phyloP scores from a whole-genome alignment of 2,329 filamentous ascomycete species.

The Aspergillus sp. region DNA sequence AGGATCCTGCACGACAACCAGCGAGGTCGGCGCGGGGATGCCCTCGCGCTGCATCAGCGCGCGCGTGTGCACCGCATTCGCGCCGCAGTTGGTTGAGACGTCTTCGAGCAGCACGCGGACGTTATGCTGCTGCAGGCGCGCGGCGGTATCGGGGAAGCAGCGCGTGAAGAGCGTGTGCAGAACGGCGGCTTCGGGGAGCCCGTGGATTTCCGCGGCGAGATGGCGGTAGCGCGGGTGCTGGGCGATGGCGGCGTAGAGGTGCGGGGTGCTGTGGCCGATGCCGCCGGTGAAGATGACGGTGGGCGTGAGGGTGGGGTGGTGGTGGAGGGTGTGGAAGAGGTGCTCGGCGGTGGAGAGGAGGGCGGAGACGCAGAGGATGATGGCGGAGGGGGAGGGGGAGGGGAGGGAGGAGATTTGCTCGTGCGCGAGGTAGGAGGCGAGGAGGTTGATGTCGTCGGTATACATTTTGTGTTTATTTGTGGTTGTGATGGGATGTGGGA shows the following conservation, averaged over 20 bases:
- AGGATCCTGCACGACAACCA: conserved; percentile 45
- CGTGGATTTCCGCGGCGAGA: conserved; percentile 27
- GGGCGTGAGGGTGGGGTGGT: conserved; percentile 27
- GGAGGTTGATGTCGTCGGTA: conserved; percentile 26
- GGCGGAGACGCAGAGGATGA: conserved; percentile 42
- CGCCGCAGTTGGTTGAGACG: conserved; percentile 47
- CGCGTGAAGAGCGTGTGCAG: conserved; percentile 33
- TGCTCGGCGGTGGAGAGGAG: conserved; percentile 35
- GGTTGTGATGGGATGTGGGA: background rate
- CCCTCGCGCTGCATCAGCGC: conserved; percentile 32
- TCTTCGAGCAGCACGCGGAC: conserved; percentile 42
- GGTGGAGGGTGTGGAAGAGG: conserved; percentile 33
- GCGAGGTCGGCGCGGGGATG: conserved; percentile 19
- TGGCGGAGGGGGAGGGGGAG: conserved; percentile 24
- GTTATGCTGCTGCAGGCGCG: too few species aligned
- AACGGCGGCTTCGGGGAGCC: conserved; percentile 40
- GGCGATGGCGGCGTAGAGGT: conserved; percentile 42
- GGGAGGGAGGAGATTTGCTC: conserved; percentile 19
- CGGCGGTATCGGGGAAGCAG: conserved; percentile 22
- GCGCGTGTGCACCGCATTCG: conserved; percentile 40
- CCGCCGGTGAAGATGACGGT: conserved; percentile 45
- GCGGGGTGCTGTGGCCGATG: conserved; percentile 45
- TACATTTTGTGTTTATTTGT: background rate
- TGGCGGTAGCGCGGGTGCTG: conserved; percentile 27
- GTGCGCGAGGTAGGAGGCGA: conserved; percentile 29